phyloP scores from a whole-genome alignment of 306 rosid species.

The Lotus japonicus region DNA sequence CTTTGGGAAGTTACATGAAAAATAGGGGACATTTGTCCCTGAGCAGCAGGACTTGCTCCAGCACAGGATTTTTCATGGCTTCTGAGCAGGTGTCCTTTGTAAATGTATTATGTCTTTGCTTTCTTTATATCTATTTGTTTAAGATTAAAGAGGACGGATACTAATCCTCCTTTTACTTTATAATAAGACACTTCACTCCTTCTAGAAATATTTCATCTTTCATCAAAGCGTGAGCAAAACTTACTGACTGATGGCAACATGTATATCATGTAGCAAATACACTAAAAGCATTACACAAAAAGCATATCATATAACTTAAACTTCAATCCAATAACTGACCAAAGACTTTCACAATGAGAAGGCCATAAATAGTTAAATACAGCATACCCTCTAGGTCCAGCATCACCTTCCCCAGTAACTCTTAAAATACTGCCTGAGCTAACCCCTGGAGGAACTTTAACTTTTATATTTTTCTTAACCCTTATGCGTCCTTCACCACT shows the following conservation, averaged over 20 bases:
- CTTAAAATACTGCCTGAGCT: slow-evolving; percentile 85
- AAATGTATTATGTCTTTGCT: not conserved
- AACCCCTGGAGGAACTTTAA: slow-evolving; percentile 93
- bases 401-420: slow-evolving; percentile 93
- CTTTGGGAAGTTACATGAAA: not conserved
- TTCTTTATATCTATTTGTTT: not conserved
- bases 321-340: slow-evolving; percentile 7
- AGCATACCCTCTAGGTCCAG: slow-evolving; percentile 89
- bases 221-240: not conserved
- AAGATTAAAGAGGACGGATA: slow-evolving; percentile 4
- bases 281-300: not conserved
- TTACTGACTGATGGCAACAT: not conserved
- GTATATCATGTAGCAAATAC: slow-evolving; percentile 10
- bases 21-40: slow-evolving; percentile 1
- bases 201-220: not conserved
- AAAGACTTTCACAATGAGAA: slow-evolving; percentile 11
- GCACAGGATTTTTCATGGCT: not conserved
- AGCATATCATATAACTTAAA: not conserved
- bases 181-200: slow-evolving; percentile 1
- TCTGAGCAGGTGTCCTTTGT: not conserved
- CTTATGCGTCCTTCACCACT: slow-evolving; percentile 81
- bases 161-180: slow-evolving; percentile 1
- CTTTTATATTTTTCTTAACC: slow-evolving; percentile 78
- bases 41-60: not conserved
- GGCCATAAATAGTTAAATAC: slow-evolving; percentile 5